These are phyloP conservation scores for Cyberlindnera saturnus DNA, from an alignment of 805 yeast species.

Conservation along the genomic window DNA sequence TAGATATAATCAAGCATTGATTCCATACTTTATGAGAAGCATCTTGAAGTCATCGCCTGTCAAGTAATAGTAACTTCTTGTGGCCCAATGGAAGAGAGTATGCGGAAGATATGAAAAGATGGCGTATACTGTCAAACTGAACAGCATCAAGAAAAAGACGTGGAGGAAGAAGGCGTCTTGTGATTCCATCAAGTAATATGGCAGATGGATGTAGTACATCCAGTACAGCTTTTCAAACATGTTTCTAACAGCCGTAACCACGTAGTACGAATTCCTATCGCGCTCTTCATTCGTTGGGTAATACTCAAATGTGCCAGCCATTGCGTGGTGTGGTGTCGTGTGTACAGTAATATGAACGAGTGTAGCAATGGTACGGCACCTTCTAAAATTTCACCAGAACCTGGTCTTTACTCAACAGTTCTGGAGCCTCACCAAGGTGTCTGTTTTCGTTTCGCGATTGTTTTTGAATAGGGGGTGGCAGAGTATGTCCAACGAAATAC, in stretches of 20 bases:
- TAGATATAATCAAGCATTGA: constrained; percentile 1
- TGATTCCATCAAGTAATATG: constrained; percentile 37
- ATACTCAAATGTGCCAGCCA: constrained; percentile 26
- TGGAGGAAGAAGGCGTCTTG: constrained; percentile 37
- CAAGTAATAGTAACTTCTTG: constrained; percentile 26
- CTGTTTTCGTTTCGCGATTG: too few species aligned
- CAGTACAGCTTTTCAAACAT: constrained; percentile 31
- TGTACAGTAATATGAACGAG: neutral
- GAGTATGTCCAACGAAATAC: too few species aligned
- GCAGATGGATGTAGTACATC: constrained; percentile 39
- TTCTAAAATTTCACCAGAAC: too few species aligned
- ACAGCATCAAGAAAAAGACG: constrained; percentile 29
- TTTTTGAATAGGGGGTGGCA: too few species aligned
- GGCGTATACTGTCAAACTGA: constrained; percentile 34
- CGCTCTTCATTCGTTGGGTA: constrained; percentile 25
- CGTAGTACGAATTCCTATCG: constrained; percentile 19
- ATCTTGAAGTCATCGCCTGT: constrained; percentile 28
- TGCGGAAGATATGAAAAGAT: constrained; percentile 27
- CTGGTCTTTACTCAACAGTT: neutral
- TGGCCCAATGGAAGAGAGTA: constrained; percentile 17
- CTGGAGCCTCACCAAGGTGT: neutral
- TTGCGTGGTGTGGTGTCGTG: neutral
- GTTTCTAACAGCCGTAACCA: constrained; percentile 24
- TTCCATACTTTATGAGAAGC: constrained; percentile 14
- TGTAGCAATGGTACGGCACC: too few species aligned